Evolutionary conservation across 148 eudicot species (phyloP).

Genomic region (Camellia japonica): DNA sequence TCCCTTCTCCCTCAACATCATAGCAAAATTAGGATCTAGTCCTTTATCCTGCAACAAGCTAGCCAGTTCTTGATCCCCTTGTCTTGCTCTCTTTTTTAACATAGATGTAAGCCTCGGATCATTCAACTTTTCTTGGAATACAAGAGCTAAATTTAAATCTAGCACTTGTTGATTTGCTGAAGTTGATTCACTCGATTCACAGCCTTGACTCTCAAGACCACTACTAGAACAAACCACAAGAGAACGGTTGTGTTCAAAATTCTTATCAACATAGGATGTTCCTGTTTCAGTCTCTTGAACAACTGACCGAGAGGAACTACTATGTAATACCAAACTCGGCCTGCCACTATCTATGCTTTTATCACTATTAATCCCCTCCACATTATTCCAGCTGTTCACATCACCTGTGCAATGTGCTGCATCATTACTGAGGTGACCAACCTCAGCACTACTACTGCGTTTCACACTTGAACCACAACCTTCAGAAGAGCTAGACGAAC

Average conservation of each 20-base stretch:
- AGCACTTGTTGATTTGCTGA: conserved; percentile 67
- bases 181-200: conserved; percentile 79
- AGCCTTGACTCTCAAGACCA: conserved; percentile 90
- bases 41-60: conserved; percentile 92
- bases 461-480: conserved; percentile 95
- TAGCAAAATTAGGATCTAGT: conserved; percentile 94
- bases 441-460: conserved; percentile 97
- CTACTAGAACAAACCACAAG: conserved; percentile 72
- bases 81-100: conserved; percentile 65
- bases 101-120: conserved; percentile 82
- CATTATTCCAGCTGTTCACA: conserved; percentile 56
- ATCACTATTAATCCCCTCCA: conserved; percentile 87
- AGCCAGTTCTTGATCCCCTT: conserved; percentile 75
- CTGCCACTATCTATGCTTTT: conserved; percentile 96
- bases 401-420: conserved; percentile 66
- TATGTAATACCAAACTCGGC: conserved; percentile 80
- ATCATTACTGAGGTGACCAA: conserved; percentile 76
- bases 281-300: conserved; percentile 89
- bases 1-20: conserved; percentile 96
- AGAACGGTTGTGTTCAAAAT: conserved; percentile 52
- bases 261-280: conserved; percentile 56
- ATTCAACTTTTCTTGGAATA: conserved; percentile 83
- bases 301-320: conserved; percentile 86
- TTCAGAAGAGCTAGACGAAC: conserved; percentile 95
- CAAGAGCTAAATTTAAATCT: conserved; percentile 72